A percentile compares a stretch with the other conserved stretches of the same genome.
Evolutionary conservation across 169 alveolate genomes (phyloP).

Genomic region (Plasmodium billcollinsi): DNA sequence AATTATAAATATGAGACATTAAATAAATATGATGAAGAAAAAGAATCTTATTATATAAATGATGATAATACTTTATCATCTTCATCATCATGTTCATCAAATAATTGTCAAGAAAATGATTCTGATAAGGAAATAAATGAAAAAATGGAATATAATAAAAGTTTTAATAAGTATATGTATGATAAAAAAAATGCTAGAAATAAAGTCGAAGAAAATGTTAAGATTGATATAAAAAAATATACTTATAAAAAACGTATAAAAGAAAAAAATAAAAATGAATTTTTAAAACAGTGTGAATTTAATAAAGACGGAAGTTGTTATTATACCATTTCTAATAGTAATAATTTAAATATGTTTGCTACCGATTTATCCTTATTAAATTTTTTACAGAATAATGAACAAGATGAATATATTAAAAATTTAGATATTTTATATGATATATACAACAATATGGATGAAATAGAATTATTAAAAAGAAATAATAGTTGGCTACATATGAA

Average conservation of each 20-base stretch:
- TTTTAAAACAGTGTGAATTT: slow-evolving; percentile 70
- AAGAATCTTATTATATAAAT: slow-evolving; percentile 17
- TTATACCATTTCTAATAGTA: slow-evolving; percentile 42
- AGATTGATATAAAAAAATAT: background rate
- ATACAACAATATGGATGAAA: slow-evolving; percentile 5
- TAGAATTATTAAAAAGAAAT: slow-evolving; percentile 18
- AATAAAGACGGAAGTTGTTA: slow-evolving; percentile 63
- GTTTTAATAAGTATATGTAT: background rate
- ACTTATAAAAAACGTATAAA: background rate
- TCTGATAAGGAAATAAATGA: background rate
- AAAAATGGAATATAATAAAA: background rate
- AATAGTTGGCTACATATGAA: slow-evolving; percentile 35
- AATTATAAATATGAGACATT: slow-evolving; percentile 51
- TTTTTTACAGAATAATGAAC: background rate
- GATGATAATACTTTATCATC: slow-evolving; percentile 14
- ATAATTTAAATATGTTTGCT: slow-evolving; percentile 30
- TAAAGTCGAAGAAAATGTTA: slow-evolving; percentile 1
- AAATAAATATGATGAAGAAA: slow-evolving; percentile 4
- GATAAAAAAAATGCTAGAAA: background rate
- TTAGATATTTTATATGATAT: slow-evolving; percentile 1
- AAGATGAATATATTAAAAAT: background rate
- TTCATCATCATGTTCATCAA: slow-evolving; percentile 8
- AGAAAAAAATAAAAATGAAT: slow-evolving; percentile 29
- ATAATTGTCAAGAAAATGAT: background rate
- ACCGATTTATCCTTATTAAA: slow-evolving; percentile 25